These are phyloP conservation scores for Panellus pusillus DNA, from an alignment of 768 basidiomycete species.

Conservation along the genomic window DNA sequence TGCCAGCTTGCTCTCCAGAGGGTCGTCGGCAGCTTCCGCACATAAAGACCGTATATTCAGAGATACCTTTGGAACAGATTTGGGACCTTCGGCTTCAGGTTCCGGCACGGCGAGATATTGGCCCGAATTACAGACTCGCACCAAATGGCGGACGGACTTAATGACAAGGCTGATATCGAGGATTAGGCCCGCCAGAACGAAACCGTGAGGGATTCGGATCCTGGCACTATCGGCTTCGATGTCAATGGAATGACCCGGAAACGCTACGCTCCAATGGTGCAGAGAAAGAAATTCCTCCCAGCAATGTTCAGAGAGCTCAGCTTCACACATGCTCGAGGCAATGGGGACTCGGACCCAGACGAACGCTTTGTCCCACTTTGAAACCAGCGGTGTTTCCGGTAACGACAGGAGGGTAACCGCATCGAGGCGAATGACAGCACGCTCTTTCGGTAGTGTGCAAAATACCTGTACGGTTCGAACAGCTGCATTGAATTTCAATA, in stretches of 20 bases:
- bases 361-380: slow-evolving; percentile 42
- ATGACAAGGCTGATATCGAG: slow-evolving; percentile 65
- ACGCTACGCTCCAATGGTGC: slow-evolving; percentile 47
- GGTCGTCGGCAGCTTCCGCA: slow-evolving; percentile 81
- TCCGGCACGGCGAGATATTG: slow-evolving; percentile 53
- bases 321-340: slow-evolving; percentile 35
- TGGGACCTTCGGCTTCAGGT: slow-evolving; percentile 74
- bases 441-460: slow-evolving; percentile 49
- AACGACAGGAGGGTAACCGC: slow-evolving; percentile 30
- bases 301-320: slow-evolving; percentile 32
- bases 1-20: slow-evolving; percentile 75
- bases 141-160: slow-evolving; percentile 75
- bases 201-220: slow-evolving; percentile 80
- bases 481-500: slow-evolving; percentile 30
- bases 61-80: slow-evolving; percentile 61
- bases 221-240: slow-evolving; percentile 64
- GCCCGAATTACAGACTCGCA: slow-evolving; percentile 51
- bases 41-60: slow-evolving; percentile 62
- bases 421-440: slow-evolving; percentile 45
- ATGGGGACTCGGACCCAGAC: slow-evolving; percentile 59
- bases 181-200: slow-evolving; percentile 72
- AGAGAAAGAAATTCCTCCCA: slow-evolving; percentile 80
- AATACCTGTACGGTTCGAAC: slow-evolving; percentile 49
- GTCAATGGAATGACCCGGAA: slow-evolving; percentile 39
- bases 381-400: slow-evolving; percentile 29